Evolutionary conservation across 2,329 filamentous ascomycete genomes (phyloP).

Genomic region (Dendrostoma leiphaemia): DNA sequence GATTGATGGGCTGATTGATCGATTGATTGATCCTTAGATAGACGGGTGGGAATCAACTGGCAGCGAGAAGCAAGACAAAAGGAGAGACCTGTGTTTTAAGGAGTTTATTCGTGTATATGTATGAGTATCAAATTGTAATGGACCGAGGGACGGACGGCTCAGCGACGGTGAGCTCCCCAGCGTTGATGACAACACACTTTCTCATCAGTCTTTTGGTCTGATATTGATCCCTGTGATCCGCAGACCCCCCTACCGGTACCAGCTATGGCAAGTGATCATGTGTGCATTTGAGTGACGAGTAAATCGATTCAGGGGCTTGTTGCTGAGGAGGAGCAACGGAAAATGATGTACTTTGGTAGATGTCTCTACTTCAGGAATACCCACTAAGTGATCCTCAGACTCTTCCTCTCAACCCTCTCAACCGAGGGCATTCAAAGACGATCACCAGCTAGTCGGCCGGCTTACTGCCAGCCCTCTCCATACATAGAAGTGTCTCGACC

Average conservation of each 20-base stretch:
- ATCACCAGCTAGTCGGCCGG: not conserved
- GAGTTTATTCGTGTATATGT: constrained; percentile 2
- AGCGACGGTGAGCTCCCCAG: not conserved
- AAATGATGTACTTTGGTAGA: constrained; percentile 2
- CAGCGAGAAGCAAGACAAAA: not conserved
- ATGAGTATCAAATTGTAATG: not conserved
- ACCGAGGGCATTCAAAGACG: constrained; percentile 1
- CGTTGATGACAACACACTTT: too few relatives aligned
- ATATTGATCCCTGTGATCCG: too few relatives aligned
- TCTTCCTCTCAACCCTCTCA: too few relatives aligned
- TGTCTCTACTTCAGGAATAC: not conserved
- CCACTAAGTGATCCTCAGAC: too few relatives aligned
- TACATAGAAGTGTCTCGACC: too few relatives aligned
- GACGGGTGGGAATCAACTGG: not conserved
- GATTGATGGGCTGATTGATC: not conserved
- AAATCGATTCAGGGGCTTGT: not conserved
- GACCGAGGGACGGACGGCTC: not conserved
- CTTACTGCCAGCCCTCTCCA: too few relatives aligned
- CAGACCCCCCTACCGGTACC: too few relatives aligned
- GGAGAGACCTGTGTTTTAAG: not conserved
- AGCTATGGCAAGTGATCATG: too few relatives aligned
- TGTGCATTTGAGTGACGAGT: too few relatives aligned
- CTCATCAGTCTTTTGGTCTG: too few relatives aligned
- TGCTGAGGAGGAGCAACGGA: too few relatives aligned
- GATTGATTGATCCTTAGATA: not conserved